These are phyloP conservation scores for Biscogniauxia sp. DNA, from an alignment of 2,329 filamentous ascomycete species.

Conservation along the genomic window DNA sequence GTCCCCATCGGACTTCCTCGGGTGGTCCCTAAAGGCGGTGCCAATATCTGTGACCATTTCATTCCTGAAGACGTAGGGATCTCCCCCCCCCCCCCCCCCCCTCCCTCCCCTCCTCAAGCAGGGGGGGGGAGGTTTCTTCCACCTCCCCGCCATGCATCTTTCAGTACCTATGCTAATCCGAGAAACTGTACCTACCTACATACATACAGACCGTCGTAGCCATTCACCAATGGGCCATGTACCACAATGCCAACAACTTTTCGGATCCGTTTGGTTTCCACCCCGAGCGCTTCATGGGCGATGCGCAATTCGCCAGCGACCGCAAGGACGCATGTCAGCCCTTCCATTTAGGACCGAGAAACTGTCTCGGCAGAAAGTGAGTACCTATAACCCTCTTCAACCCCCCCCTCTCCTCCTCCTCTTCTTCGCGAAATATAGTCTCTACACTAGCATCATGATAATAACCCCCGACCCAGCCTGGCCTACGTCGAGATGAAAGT, in stretches of 20 bases:
- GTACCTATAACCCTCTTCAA: conserved; percentile 22
- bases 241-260: conserved; percentile 38
- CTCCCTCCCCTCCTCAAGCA: too few relatives aligned
- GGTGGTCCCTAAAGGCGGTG: conserved; percentile 20
- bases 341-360: conserved; percentile 37
- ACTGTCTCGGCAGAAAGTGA: conserved; percentile 42
- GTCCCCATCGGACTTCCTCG: conserved; percentile 25
- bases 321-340: conserved; percentile 33
- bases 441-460: background rate
- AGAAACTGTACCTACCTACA: background rate
- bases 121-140: background rate
- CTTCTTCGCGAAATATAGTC: background rate
- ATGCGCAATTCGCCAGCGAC: conserved; percentile 30
- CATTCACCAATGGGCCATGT: conserved; percentile 37
- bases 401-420: too few relatives aligned
- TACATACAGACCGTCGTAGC: conserved; percentile 36
- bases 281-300: conserved; percentile 38
- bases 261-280: conserved; percentile 36
- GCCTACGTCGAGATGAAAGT: conserved; percentile 49
- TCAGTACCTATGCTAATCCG: conserved; percentile 9
- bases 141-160: too few relatives aligned
- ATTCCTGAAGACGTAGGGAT: conserved; percentile 28
- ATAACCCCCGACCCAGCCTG: conserved; percentile 25
- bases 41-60: conserved; percentile 24
- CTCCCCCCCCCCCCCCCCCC: background rate